Evolutionary conservation across 371 early-diverging fungal genomes (phyloP).

Genomic region (Blakeslea trispora): DNA sequence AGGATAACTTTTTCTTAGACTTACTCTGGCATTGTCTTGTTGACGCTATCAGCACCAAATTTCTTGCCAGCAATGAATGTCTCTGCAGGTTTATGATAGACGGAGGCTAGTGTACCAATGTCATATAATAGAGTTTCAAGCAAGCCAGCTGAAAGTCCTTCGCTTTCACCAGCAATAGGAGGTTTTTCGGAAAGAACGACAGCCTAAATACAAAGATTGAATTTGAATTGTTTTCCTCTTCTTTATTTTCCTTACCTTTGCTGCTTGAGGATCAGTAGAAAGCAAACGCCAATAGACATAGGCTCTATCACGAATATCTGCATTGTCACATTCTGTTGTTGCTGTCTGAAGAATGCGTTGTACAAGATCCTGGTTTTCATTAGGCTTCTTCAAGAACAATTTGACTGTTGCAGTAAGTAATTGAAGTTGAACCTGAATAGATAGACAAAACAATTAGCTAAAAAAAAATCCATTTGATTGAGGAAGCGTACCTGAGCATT

Average conservation of each 20-base stretch:
- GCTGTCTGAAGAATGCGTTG: conserved; percentile 85
- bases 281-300: conserved; percentile 96
- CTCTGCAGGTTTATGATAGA: conserved; percentile 92
- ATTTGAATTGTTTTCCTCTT: neutral
- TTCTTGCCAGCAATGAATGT: conserved; percentile 73
- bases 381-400: conserved; percentile 86
- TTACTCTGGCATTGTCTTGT: conserved; percentile 53
- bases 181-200: conserved; percentile 90
- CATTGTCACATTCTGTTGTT: conserved; percentile 90
- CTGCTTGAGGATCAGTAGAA: conserved; percentile 89
- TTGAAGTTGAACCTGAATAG: conserved; percentile 72
- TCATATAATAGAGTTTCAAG: conserved; percentile 88
- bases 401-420: conserved; percentile 90
- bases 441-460: too few relatives aligned
- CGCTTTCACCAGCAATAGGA: conserved; percentile 84
- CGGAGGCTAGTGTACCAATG: conserved; percentile 87
- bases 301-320: conserved; percentile 94
- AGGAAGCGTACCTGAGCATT: conserved; percentile 62
- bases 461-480: too few relatives aligned
- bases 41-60: conserved; percentile 61
- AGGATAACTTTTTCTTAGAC: conserved; percentile 13
- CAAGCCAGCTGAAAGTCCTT: conserved; percentile 75
- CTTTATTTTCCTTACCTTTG: conserved; percentile 44
- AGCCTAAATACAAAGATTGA: conserved; percentile 23
- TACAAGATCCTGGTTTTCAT: conserved; percentile 86